Conservation (phyloP, 202 grass and related monocot genomes). For the Schoenoplectus triqueter region DNA sequence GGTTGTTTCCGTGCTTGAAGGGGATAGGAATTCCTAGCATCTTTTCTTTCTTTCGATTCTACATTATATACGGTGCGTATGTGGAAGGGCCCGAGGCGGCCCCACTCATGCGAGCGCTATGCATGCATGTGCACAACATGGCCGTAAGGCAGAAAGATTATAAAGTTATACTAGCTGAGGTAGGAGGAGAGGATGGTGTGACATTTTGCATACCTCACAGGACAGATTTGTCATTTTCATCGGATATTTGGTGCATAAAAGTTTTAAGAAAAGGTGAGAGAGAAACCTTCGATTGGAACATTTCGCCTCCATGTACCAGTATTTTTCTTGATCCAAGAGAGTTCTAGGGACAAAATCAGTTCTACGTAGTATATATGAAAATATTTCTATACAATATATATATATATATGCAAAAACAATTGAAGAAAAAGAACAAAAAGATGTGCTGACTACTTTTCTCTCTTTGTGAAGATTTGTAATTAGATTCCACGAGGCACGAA, state of each 20-base stretch:
- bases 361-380: constrained; percentile 13
- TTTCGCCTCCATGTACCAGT: constrained; percentile 21
- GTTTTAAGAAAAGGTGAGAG: constrained; percentile 31
- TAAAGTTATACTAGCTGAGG: constrained; percentile 31
- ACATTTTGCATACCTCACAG: constrained; percentile 44
- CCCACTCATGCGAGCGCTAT: constrained; percentile 33
- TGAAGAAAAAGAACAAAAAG: neutral
- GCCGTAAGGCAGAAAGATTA: constrained; percentile 22
- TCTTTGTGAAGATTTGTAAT: neutral
- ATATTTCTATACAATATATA: neutral
- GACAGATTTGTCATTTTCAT: constrained; percentile 43
- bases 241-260: constrained; percentile 48
- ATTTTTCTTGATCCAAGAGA: constrained; percentile 49
- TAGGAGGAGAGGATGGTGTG: constrained; percentile 31
- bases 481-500: neutral
- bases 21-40: constrained; percentile 41
- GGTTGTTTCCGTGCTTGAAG: constrained; percentile 29
- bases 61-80: constrained; percentile 39
- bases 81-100: constrained; percentile 31
- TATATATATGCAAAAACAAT: neutral
- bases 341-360: constrained; percentile 26
- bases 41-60: constrained; percentile 42
- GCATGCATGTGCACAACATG: constrained; percentile 41
- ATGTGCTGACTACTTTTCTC: neutral
- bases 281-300: constrained; percentile 30